These are phyloP conservation scores for Tillandsia fasciculata DNA, from an alignment of 176 grass and related monocot genomes.

Conservation along the genomic window DNA sequence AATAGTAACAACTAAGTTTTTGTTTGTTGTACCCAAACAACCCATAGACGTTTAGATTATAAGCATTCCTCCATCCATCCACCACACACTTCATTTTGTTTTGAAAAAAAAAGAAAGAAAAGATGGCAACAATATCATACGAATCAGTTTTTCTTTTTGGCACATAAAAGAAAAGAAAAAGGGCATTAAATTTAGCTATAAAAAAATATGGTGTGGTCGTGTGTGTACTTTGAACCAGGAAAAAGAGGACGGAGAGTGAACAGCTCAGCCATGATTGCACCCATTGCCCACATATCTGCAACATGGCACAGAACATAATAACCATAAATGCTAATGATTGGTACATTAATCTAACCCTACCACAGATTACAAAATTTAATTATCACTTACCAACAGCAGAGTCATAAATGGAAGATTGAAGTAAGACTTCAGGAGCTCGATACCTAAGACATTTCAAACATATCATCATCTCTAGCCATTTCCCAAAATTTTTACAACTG, in stretches of 20 bases:
- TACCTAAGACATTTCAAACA: constrained; percentile 45
- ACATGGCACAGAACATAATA: constrained; percentile 13
- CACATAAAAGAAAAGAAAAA: too few relatives aligned
- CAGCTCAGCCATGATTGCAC: constrained; percentile 98
- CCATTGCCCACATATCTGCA: constrained; percentile 99
- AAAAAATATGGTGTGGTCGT: constrained; percentile 16
- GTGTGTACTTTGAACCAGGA: constrained; percentile 73
- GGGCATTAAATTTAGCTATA: background rate
- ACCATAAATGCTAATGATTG: constrained; percentile 17
- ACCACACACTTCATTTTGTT: too few relatives aligned
- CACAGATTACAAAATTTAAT: constrained; percentile 24
- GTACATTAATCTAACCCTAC: background rate
- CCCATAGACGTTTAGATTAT: too few relatives aligned
- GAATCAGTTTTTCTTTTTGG: too few relatives aligned
- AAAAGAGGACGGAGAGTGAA: constrained; percentile 92
- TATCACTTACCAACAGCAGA: constrained; percentile 68
- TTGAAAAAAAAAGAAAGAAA: too few relatives aligned
- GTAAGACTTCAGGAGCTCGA: constrained; percentile 89
- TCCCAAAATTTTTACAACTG: too few relatives aligned
- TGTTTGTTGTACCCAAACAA: too few relatives aligned
- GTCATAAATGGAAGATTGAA: constrained; percentile 86
- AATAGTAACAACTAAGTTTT: too few relatives aligned
- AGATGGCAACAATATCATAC: too few relatives aligned
- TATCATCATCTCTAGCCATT: too few relatives aligned
- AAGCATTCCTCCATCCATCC: too few relatives aligned